Evolutionary conservation across 2,329 filamentous ascomycete species (phyloP).

Genomic region (Nigrospora oryzae): DNA sequence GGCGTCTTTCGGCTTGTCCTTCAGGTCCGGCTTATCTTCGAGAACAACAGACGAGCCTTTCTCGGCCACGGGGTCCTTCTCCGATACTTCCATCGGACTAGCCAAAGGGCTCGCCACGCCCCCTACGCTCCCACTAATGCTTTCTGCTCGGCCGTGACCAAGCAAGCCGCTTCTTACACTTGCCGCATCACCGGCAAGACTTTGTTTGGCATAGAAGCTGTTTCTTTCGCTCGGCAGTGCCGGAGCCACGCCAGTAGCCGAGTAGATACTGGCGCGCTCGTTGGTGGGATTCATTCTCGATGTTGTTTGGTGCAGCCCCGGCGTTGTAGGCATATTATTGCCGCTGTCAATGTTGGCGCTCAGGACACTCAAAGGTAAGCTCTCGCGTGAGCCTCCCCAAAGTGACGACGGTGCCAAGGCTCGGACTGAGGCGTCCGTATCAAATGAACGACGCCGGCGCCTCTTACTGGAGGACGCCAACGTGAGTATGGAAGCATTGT

Average conservation of each 20-base stretch:
- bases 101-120: constrained; percentile 54
- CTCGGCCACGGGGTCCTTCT: constrained; percentile 11
- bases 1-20: too few species aligned
- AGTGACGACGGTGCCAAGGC: constrained; percentile 76
- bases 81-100: constrained; percentile 40
- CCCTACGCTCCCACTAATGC: constrained; percentile 68
- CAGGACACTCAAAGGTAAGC: constrained; percentile 68
- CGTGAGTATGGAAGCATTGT: constrained; percentile 80
- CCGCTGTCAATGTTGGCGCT: constrained; percentile 57
- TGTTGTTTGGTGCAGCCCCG: constrained; percentile 44
- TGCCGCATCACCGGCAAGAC: constrained; percentile 54
- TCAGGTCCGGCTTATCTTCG: too few species aligned
- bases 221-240: constrained; percentile 67
- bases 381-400: constrained; percentile 75
- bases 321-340: constrained; percentile 31
- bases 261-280: constrained; percentile 77
- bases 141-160: constrained; percentile 74
- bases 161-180: constrained; percentile 72
- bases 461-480: constrained; percentile 77
- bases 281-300: constrained; percentile 29
- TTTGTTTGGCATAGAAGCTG: constrained; percentile 65
- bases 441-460: constrained; percentile 67
- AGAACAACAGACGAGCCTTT: neutral
- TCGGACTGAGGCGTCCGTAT: constrained; percentile 78
- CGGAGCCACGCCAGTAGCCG: constrained; percentile 59